Evolutionary conservation across 208 protist genomes (phyloP), one percentile per base, ranked within the genome.

Genomic region (Leishmania aethiopica): DNA sequence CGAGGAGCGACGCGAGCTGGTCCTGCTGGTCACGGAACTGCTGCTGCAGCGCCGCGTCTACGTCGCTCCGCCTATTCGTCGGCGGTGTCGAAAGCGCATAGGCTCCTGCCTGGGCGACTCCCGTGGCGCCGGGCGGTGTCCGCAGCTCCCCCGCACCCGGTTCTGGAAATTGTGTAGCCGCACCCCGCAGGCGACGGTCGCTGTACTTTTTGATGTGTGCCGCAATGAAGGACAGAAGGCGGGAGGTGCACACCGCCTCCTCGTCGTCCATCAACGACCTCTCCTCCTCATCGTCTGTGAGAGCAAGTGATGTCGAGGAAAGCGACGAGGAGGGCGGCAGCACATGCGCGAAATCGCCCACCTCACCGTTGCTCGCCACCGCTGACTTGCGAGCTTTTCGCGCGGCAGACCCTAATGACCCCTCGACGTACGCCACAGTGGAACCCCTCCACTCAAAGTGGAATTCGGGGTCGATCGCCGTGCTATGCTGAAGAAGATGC

Each of bases 201-300:
- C 37, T 67, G 51, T 86, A 86, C 49, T 64, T 79, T 45, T 80
- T 47, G 42, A 83, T 78, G 40, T 86, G 83, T 40, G 80, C 78
- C 37, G 67, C 78, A 1, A 86, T 45, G 17, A 42, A 53, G 7
- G 75, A 47, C 35, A 86, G 32, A 6, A 66, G 0, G 15, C 55
- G 49, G 7, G 74, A 70, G 35, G 72, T 13, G 35, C 37, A 59
- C 25, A 15, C 28, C 15, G 28, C 45, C 22, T 79, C 82, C 2
- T 25, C 57, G 28, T 73, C 70, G 7, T 75, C 42, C 1, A 28
- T 22, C 2, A 3, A 40, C 19, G 45, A 45, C 22, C 37, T 11
- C 1, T 67, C 77, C 28, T 64, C 45, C 22, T 25, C 77, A 19
- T 74, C 62, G 8, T 28, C 57, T 37, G 51, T 45, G 40, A 73